Base-by-base conservation (phyloP, 306 rosid species). In the Trifolium repens region DNA sequence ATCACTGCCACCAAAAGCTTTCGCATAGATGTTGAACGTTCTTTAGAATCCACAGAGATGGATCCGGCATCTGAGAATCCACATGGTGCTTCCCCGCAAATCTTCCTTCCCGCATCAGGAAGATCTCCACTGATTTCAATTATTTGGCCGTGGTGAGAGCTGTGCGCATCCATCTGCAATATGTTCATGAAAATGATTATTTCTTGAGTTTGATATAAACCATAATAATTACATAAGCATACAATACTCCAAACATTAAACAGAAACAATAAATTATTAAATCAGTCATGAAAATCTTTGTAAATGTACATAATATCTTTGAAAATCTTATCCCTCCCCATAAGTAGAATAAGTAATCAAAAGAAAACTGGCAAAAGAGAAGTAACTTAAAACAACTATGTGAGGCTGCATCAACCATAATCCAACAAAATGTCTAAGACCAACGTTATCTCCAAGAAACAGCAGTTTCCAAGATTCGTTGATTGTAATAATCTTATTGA, bases 61-160 rank as follows among this genome's bases (percentile, higher is more conserved):
- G 93, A 75, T 58, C 76, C 86, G 53, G 84, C 87, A 67, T 88
- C 93, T 0, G 90, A 46, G n/a, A 90, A 88, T 14, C 96, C 91
- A 71, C 96, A 90, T 2, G 93, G 85, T 40, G 90, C 91, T 83
- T 88, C 91, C 12, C 93, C 90, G 60, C 96, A 90, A 71, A 87
- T 65, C 73, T 90, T 90, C 82, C 84, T 88, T 65, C 84, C 88
- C 13, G 78, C 80, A 47, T 79, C 79, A 58, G 66, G 66, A 64
- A 44, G 3, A 73, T 87, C 88, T 24, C 68, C 76, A 52, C 80
- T 64, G 79, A 90, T 80, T 55, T 90, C 93, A 71, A 87, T 84
- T 58, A 87, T 82, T 74, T 85, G 93, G 1, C 70, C 50, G 30
- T 82, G 62, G 35, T 71, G 81, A 54, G 81, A 75, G 71, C 60